These are phyloP conservation scores for Mycena leptocephala DNA, from an alignment of 768 basidiomycete species.

Conservation along the genomic window DNA sequence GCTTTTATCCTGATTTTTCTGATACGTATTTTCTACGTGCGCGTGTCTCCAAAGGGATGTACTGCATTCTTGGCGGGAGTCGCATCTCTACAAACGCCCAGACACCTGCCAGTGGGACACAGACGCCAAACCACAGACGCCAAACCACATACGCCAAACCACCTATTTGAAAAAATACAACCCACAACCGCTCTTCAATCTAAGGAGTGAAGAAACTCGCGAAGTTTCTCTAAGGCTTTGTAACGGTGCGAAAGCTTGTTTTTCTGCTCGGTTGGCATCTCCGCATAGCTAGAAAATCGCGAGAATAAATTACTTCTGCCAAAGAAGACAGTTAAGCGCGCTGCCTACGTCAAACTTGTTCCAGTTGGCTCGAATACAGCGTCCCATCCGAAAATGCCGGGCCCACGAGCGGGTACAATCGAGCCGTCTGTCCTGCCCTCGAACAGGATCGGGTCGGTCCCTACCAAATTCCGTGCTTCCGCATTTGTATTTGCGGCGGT, in stretches of 20 bases:
- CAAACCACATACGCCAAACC: background rate
- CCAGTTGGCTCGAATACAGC: slow-evolving; percentile 86
- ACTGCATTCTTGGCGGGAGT: background rate
- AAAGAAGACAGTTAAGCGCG: background rate
- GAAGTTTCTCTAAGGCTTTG: slow-evolving; percentile 80
- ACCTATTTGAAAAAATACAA: background rate
- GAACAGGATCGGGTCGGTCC: slow-evolving; percentile 77
- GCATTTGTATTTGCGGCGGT: background rate
- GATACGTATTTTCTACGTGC: too few species aligned
- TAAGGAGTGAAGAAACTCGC: slow-evolving; percentile 60
- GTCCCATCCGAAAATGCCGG: slow-evolving; percentile 92
- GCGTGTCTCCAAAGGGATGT: too few species aligned
- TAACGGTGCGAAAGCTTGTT: slow-evolving; percentile 83
- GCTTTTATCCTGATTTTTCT: background rate
- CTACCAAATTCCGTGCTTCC: slow-evolving; percentile 39
- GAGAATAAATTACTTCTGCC: background rate
- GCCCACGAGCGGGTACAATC: slow-evolving; percentile 92
- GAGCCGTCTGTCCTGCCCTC: slow-evolving; percentile 91
- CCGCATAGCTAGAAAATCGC: slow-evolving; percentile 71
- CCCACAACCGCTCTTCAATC: background rate
- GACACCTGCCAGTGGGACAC: background rate
- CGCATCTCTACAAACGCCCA: background rate
- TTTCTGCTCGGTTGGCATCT: slow-evolving; percentile 81
- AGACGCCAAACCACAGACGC: too few species aligned
- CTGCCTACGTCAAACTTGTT: slow-evolving; percentile 81